Conservation (phyloP, 2,329 filamentous ascomycete genomes). For the Sphaerostilbella broomeana region DNA sequence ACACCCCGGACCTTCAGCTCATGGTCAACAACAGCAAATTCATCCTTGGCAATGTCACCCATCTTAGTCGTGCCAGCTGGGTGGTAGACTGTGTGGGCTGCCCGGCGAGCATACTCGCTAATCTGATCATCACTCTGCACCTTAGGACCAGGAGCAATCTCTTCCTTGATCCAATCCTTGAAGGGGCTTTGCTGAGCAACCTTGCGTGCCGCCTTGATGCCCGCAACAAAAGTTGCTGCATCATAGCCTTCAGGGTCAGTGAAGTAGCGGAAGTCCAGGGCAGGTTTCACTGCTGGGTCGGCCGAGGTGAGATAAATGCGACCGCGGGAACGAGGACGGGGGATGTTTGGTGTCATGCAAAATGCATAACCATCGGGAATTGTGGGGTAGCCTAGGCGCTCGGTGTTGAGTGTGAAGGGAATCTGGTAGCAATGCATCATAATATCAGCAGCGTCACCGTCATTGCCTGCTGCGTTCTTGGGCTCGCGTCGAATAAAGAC, state of each 20-base stretch:
- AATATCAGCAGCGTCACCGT: conserved; percentile 72
- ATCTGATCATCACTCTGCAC: conserved; percentile 73
- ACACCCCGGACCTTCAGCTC: conserved; percentile 66
- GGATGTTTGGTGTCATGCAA: conserved; percentile 91
- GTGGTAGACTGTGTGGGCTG: conserved; percentile 85
- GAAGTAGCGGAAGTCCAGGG: conserved; percentile 85
- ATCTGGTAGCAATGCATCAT: conserved; percentile 99
- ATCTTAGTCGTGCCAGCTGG: conserved; percentile 87
- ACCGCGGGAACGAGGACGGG: conserved; percentile 71
- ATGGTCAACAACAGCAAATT: conserved; percentile 72
- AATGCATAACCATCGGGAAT: conserved; percentile 69
- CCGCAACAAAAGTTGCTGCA: conserved; percentile 71
- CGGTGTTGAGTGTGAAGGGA: conserved; percentile 81
- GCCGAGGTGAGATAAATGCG: conserved; percentile 69
- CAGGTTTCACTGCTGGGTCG: conserved; percentile 71
- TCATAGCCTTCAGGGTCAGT: conserved; percentile 82
- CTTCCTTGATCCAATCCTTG: conserved; percentile 74
- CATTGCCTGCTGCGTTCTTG: conserved; percentile 58
- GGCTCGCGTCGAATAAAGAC: conserved; percentile 78
- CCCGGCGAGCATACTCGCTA: conserved; percentile 72
- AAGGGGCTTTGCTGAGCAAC: conserved; percentile 71
- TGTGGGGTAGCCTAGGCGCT: conserved; percentile 63
- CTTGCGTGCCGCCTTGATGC: conserved; percentile 69
- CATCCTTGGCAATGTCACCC: conserved; percentile 64
- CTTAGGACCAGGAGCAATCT: conserved; percentile 70